Conservation (phyloP, 139 green algal species). For the Micromonas commoda region DNA sequence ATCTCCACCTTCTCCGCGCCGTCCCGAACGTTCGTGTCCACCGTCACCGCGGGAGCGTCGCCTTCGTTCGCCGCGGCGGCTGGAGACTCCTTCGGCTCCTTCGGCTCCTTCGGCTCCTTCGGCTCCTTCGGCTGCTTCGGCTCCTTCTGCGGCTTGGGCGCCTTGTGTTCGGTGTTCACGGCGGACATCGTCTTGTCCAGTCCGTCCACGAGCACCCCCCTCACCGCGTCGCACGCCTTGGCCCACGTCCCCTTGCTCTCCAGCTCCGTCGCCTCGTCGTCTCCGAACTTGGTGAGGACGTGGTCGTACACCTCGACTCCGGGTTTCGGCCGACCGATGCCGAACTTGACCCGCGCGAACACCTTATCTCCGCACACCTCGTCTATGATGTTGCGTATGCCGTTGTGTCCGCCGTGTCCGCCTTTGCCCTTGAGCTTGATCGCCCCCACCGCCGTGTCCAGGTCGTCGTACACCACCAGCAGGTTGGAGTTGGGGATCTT, state of each 20-base stretch:
- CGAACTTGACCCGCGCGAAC: conserved; percentile 69
- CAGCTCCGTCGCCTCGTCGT: conserved; percentile 57
- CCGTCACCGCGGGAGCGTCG: too few relatives aligned
- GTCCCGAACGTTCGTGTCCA: too few relatives aligned
- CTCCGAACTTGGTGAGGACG: conserved; percentile 68
- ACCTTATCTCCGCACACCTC: conserved; percentile 55
- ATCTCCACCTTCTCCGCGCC: too few relatives aligned
- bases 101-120: neutral
- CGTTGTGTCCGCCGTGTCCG: conserved; percentile 90
- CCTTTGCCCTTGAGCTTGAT: conserved; percentile 65
- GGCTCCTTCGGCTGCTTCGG: neutral
- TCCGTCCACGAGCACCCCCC: neutral
- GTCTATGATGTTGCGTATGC: conserved; percentile 77
- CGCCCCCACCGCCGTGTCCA: conserved; percentile 56
- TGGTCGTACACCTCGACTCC: conserved; percentile 49
- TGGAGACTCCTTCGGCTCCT: neutral
- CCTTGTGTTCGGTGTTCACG: conserved; percentile 30
- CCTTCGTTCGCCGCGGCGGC: too few relatives aligned
- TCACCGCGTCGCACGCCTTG: conserved; percentile 17
- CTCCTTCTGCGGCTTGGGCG: neutral
- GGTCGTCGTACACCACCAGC: conserved; percentile 73
- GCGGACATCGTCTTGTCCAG: conserved; percentile 42
- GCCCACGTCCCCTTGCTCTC: conserved; percentile 40
- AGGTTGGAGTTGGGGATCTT: conserved; percentile 45
- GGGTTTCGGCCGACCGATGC: conserved; percentile 68